These are phyloP conservation scores for Penicillium bovifimosum DNA, from an alignment of 495 filamentous ascomycete species.

Conservation along the genomic window DNA sequence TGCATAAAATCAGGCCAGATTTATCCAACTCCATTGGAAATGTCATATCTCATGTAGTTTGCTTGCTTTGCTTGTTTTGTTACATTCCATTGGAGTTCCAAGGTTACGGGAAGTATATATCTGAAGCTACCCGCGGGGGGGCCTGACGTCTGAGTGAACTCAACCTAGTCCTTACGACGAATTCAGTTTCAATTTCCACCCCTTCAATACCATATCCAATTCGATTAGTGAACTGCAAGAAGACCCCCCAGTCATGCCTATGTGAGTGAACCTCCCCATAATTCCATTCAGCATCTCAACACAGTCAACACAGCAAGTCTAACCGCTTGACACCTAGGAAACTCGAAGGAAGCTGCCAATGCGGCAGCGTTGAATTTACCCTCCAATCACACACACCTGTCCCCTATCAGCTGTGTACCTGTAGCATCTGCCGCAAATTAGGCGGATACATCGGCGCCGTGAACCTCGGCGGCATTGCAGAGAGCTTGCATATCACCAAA, in stretches of 20 bases:
- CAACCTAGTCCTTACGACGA: not conserved
- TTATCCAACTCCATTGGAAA: not conserved
- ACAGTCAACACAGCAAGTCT: not conserved
- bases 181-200: not conserved
- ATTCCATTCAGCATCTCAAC: too few species aligned
- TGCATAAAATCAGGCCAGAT: not conserved
- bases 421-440: conserved; percentile 53
- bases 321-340: conserved; percentile 28
- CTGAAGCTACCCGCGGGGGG: not conserved
- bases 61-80: not conserved
- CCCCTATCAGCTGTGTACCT: conserved; percentile 52
- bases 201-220: not conserved
- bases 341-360: conserved; percentile 52
- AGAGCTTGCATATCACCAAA: conserved; percentile 43
- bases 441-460: conserved; percentile 45
- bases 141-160: not conserved
- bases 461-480: conserved; percentile 47
- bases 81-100: too few species aligned
- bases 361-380: conserved; percentile 47
- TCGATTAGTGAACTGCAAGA: too few species aligned
- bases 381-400: conserved; percentile 49
- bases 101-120: conserved; percentile 9
- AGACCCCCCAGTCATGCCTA: conserved; percentile 17
- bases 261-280: conserved; percentile 17
- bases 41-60: not conserved